phyloP scores from a whole-genome alignment of 257 asterid genomes.

The Gentiana straminea region DNA sequence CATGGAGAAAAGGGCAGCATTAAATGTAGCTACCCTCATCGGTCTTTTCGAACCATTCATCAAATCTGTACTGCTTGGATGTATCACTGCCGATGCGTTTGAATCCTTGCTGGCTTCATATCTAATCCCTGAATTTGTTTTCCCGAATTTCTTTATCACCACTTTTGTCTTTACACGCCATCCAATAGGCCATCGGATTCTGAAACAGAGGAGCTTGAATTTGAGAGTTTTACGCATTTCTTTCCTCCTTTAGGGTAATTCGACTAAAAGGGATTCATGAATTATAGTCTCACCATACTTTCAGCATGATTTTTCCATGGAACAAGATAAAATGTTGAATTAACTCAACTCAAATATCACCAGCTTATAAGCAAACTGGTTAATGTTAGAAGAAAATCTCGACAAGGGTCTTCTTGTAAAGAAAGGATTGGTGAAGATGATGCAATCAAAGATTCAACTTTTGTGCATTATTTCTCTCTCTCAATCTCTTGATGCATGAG shows the following conservation, averaged over 20 bases:
- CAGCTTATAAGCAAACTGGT: too few species aligned
- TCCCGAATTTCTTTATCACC: conserved; percentile 46
- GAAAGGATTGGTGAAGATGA: too few species aligned
- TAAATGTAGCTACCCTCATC: conserved; percentile 64
- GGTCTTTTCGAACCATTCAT: conserved; percentile 17
- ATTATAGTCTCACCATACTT: too few species aligned
- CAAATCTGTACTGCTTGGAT: conserved; percentile 39
- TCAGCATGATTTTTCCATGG: too few species aligned
- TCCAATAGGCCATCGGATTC: conserved; percentile 49
- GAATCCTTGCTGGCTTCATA: conserved; percentile 14
- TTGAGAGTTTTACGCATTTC: conserved; percentile 38
- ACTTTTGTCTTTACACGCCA: conserved; percentile 49
- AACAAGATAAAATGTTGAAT: too few species aligned
- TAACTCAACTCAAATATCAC: too few species aligned
- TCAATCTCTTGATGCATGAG: too few species aligned
- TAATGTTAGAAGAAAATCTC: too few species aligned
- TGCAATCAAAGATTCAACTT: too few species aligned
- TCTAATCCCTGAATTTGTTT: conserved; percentile 30
- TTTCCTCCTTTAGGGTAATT: not conserved
- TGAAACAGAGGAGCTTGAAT: conserved; percentile 42
- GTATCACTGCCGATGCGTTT: conserved; percentile 53
- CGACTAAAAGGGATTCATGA: too few species aligned
- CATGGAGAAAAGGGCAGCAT: conserved; percentile 97
- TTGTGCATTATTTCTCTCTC: too few species aligned
- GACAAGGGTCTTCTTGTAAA: too few species aligned